These are phyloP conservation scores for Gracilaria vermiculophylla DNA, from an alignment of 23 red algal genomes.

Conservation along the genomic window DNA sequence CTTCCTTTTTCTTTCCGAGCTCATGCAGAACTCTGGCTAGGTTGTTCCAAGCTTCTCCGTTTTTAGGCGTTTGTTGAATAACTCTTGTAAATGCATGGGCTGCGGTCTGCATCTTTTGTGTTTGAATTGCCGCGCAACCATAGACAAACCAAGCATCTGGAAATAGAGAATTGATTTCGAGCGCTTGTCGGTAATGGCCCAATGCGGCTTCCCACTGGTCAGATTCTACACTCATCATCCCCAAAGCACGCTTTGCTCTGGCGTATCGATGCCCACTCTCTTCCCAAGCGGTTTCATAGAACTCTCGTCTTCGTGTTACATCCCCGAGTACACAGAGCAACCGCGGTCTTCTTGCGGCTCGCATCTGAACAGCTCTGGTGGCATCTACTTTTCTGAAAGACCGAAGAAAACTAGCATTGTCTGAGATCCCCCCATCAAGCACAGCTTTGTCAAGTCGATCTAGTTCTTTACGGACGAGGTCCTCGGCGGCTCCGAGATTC, in stretches of 20 bases:
- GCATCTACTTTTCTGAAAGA: neutral
- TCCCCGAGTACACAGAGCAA: constrained; percentile 90
- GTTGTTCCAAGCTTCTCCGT: constrained; percentile 98
- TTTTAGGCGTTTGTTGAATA: constrained; percentile 83
- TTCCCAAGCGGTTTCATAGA: constrained; percentile 82
- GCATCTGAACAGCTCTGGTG: constrained; percentile 25
- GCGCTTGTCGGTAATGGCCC: constrained; percentile 55
- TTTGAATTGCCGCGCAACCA: constrained; percentile 77
- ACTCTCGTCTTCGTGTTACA: constrained; percentile 58
- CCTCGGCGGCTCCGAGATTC: constrained; percentile 71
- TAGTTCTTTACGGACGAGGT: constrained; percentile 69
- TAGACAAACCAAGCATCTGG: constrained; percentile 89
- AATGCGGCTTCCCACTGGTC: constrained; percentile 59
- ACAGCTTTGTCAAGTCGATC: constrained; percentile 51
- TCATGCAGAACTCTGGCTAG: constrained; percentile 69
- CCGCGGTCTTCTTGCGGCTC: constrained; percentile 63
- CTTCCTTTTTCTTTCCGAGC: constrained; percentile 72
- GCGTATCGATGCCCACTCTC: constrained; percentile 80
- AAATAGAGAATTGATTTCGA: constrained; percentile 82
- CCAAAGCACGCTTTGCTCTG: constrained; percentile 88
- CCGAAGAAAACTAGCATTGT: constrained; percentile 1
- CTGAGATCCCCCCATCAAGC: constrained; percentile 37
- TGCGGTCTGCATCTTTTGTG: constrained; percentile 39
- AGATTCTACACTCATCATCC: constrained; percentile 44
- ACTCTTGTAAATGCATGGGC: constrained; percentile 85